A percentile compares a stretch with the other conserved stretches of the same genome.
Evolutionary conservation across 2,329 filamentous ascomycete species (phyloP).

Genomic region (Chaetomiaceae sp.): DNA sequence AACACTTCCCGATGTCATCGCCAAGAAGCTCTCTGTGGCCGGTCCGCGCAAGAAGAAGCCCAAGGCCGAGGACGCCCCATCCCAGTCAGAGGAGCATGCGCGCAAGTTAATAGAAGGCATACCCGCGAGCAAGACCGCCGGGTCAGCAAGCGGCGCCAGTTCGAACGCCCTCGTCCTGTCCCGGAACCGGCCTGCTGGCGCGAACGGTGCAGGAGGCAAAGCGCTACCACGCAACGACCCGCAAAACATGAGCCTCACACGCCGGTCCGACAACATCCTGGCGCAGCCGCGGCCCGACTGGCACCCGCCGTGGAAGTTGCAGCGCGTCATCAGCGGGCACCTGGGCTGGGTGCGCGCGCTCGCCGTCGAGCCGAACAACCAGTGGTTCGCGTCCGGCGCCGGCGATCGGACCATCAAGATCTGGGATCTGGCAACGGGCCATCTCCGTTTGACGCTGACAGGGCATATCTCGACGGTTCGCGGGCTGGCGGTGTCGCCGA

Average conservation of each 20-base stretch:
- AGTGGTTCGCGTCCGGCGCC: conserved; percentile 95
- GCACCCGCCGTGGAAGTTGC: conserved; percentile 97
- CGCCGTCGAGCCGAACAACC: conserved; percentile 90
- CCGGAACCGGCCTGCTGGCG: conserved; percentile 23
- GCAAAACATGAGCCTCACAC: conserved; percentile 33
- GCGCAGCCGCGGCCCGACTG: conserved; percentile 70
- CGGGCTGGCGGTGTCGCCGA: conserved; percentile 82
- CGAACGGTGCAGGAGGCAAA: conserved; percentile 20
- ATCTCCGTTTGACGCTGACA: conserved; percentile 77
- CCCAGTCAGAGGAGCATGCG: conserved; percentile 41
- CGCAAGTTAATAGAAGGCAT: conserved; percentile 63
- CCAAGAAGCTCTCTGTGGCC: conserved; percentile 64
- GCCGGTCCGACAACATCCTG: conserved; percentile 26
- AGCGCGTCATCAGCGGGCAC: conserved; percentile 95
- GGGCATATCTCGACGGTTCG: conserved; percentile 92
- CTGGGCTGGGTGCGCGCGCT: conserved; percentile 88
- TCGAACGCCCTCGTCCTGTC: conserved; percentile 35
- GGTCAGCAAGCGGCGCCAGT: conserved; percentile 22
- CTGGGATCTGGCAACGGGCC: conserved; percentile 88
- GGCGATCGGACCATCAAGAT: conserved; percentile 98
- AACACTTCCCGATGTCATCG: conserved; percentile 69
- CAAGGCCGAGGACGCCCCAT: conserved; percentile 29
- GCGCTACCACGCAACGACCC: conserved; percentile 27
- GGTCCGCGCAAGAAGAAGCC: conserved; percentile 52
- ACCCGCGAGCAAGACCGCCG: conserved; percentile 34